Evolutionary conservation across 129 eudicot species (phyloP).

Genomic region (Flaveria linearis): DNA sequence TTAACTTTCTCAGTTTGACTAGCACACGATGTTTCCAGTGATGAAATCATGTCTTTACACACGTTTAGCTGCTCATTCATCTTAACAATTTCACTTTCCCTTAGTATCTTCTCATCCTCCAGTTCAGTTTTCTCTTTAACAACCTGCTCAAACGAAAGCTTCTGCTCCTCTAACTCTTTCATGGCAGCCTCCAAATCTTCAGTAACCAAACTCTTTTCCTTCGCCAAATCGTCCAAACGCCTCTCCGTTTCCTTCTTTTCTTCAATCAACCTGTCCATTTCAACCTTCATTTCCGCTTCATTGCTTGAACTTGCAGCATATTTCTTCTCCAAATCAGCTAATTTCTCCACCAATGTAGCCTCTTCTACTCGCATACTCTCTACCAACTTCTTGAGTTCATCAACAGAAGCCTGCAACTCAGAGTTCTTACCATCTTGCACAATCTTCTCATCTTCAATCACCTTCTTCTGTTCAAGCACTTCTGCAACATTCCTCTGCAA

Average conservation of each 20-base stretch:
- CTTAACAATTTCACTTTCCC: conserved; percentile 42
- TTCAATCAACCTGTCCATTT: conserved; percentile 40
- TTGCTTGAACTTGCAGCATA: conserved; percentile 40
- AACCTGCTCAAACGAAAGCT: conserved; percentile 23
- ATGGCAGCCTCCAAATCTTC: conserved; percentile 41
- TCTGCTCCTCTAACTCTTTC: conserved; percentile 42
- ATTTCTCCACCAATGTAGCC: conserved; percentile 25
- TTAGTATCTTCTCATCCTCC: conserved; percentile 38
- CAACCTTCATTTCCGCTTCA: conserved; percentile 36
- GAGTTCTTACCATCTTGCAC: conserved; percentile 31
- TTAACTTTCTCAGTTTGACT: conserved; percentile 35
- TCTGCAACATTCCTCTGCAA: not conserved
- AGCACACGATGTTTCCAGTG: conserved; percentile 33
- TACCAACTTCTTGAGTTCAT: conserved; percentile 45
- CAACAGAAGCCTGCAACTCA: conserved; percentile 49
- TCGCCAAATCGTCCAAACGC: not conserved
- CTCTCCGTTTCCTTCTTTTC: conserved; percentile 42
- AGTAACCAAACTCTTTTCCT: conserved; percentile 33
- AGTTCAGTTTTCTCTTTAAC: conserved; percentile 38
- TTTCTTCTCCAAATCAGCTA: conserved; percentile 55
- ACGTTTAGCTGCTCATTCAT: conserved; percentile 35
- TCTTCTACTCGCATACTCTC: conserved; percentile 41
- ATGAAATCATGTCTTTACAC: conserved; percentile 31
- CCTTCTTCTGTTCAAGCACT: conserved; percentile 14
- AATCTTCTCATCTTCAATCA: conserved; percentile 38